These are phyloP conservation scores for Trichosporon asahii DNA, from an alignment of 1,284 basidiomycete genomes.

Conservation along the genomic window DNA sequence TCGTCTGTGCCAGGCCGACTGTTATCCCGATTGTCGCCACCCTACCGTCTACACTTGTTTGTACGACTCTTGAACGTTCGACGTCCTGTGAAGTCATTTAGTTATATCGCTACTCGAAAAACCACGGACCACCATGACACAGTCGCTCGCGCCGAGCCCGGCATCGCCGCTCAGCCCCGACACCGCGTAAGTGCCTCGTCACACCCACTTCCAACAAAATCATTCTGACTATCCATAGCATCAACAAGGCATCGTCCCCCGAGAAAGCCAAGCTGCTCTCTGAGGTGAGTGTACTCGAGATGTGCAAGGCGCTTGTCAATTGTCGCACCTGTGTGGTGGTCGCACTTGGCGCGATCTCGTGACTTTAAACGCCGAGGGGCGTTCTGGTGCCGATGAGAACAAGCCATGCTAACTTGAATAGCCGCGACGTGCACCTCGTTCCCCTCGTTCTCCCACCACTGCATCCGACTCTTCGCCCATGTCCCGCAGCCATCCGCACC, in stretches of 20 bases:
- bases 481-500: conserved; percentile 17
- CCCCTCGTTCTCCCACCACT: conserved; percentile 7
- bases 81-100: neutral
- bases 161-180: conserved; percentile 8
- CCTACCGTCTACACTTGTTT: neutral
- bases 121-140: neutral
- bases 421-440: conserved; percentile 6
- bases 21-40: neutral
- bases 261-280: conserved; percentile 8
- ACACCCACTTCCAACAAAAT: neutral
- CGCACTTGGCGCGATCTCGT: conserved; percentile 3
- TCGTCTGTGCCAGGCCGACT: neutral
- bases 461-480: conserved; percentile 5
- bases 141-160: conserved; percentile 5
- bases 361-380: neutral
- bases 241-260: conserved; percentile 5
- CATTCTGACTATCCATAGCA: neutral
- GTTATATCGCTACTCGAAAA: neutral
- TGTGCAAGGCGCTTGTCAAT: neutral
- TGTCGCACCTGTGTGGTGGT: neutral
- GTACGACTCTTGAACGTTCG: neutral
- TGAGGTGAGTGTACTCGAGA: conserved; percentile 6
- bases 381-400: conserved; percentile 5
- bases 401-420: conserved; percentile 1
- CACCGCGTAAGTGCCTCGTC: conserved; percentile 5